Conservation (phyloP, 2,329 filamentous ascomycete genomes). For the Lachnellula subtilissima region DNA sequence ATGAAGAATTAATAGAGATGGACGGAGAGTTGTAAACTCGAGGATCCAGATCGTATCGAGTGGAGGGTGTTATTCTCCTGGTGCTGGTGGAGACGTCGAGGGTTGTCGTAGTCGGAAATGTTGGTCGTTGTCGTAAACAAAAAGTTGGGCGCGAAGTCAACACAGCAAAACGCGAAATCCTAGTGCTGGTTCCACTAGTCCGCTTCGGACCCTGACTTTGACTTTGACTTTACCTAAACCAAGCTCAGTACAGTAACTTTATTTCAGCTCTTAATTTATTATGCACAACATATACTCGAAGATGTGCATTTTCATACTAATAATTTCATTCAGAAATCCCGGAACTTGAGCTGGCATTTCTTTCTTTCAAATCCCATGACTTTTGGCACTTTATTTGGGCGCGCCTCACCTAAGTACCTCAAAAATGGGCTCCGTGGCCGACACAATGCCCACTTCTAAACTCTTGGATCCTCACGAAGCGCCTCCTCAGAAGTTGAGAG, state of each 20-base stretch:
- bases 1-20: conserved; percentile 4
- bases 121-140: conserved; percentile 20
- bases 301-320: no score
- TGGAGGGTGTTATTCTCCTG: conserved; percentile 9
- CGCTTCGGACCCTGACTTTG: conserved; percentile 8
- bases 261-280: no score
- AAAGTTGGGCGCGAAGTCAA: conserved; percentile 16
- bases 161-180: conserved; percentile 10
- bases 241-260: no score
- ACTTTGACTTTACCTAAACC: background rate
- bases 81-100: conserved; percentile 4
- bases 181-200: background rate
- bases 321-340: no score
- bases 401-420: conserved; percentile 12
- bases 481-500: conserved; percentile 65
- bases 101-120: conserved; percentile 3
- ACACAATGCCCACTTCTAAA: background rate
- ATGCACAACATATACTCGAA: no score
- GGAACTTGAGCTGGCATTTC: no score
- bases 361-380: background rate
- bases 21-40: background rate
- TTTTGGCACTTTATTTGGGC: background rate
- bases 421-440: background rate
- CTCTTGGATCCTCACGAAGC: conserved; percentile 70
- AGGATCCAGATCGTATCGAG: conserved; percentile 6